A percentile compares a stretch with the other conserved stretches of the same genome.
phyloP scores from a whole-genome alignment of 2,329 filamentous ascomycete genomes.

The Bipolaris zeicola region DNA sequence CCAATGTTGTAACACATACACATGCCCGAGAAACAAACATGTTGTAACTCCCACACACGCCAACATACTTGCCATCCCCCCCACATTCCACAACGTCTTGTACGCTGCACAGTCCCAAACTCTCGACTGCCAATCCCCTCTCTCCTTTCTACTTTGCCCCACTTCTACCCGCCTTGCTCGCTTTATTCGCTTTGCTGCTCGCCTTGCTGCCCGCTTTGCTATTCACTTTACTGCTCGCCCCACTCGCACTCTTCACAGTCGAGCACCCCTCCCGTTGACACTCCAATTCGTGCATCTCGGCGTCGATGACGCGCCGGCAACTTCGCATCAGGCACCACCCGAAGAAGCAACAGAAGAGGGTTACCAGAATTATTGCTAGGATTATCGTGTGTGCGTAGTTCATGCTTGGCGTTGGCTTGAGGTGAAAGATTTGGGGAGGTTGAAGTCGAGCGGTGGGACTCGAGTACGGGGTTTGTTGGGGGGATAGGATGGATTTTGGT shows the following conservation, averaged over 20 bases:
- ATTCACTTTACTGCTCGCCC: no score
- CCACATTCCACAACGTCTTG: background rate
- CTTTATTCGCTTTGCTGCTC: background rate
- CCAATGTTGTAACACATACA: background rate
- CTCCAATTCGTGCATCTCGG: slow-evolving; percentile 17
- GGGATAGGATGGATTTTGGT: background rate
- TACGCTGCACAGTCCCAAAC: no score
- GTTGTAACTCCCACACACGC: background rate
- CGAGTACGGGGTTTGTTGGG: no score
- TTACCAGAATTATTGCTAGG: slow-evolving; percentile 20
- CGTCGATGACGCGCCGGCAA: slow-evolving; percentile 23
- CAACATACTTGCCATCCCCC: background rate
- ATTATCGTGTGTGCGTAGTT: slow-evolving; percentile 20
- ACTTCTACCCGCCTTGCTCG: background rate
- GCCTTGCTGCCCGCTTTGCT: background rate
- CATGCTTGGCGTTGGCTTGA: slow-evolving; percentile 1
- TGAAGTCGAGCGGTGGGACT: no score
- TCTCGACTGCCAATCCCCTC: no score
- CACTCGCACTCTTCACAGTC: background rate
- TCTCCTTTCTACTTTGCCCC: no score
- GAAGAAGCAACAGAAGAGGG: slow-evolving; percentile 23
- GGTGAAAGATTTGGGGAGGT: no score
- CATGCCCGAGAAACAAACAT: background rate
- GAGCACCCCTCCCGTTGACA: background rate
- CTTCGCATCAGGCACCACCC: slow-evolving; percentile 21